A percentile compares a stretch with the other conserved stretches of the same genome.
These are phyloP conservation scores for Breviolum minutum DNA, from an alignment of 73 alveolate species.

Conservation along the genomic window DNA sequence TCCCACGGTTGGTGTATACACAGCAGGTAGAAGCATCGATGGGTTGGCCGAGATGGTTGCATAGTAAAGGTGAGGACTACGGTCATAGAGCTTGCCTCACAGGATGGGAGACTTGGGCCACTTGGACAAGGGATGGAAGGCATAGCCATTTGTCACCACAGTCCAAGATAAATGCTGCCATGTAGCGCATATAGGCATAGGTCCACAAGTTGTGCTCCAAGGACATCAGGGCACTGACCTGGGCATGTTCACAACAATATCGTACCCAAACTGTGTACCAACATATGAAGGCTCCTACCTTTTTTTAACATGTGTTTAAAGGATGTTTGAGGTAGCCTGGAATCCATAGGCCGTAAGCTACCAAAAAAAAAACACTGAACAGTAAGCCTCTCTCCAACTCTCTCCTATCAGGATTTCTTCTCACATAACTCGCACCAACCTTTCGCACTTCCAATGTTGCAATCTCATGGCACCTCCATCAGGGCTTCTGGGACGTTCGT, in stretches of 20 bases:
- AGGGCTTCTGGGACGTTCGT: constrained; percentile 56
- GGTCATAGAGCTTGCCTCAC: constrained; percentile 58
- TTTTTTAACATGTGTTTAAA: no score
- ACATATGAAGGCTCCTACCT: no score
- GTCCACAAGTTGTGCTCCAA: constrained; percentile 80
- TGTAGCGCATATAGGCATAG: constrained; percentile 78
- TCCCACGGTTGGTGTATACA: constrained; percentile 92
- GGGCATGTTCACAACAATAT: not conserved
- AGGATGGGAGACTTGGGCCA: not conserved
- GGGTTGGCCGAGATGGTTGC: constrained; percentile 79
- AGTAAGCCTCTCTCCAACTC: no score
- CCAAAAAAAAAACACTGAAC: no score
- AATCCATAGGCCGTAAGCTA: no score
- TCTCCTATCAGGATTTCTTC: no score
- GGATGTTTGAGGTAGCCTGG: no score
- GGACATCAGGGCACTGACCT: constrained; percentile 60
- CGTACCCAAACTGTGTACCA: no score
- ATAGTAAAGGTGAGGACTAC: constrained; percentile 50
- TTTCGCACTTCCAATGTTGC: no score
- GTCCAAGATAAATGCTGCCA: not conserved
- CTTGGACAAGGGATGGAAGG: no score
- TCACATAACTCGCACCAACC: no score
- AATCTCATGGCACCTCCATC: constrained; percentile 10
- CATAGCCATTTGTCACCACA: not conserved
- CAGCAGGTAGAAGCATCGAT: constrained; percentile 73